Evolutionary conservation across 23 red algal genomes (phyloP), one percentile per base, ranked within the genome.

Genomic region (Chondrus crispus): DNA sequence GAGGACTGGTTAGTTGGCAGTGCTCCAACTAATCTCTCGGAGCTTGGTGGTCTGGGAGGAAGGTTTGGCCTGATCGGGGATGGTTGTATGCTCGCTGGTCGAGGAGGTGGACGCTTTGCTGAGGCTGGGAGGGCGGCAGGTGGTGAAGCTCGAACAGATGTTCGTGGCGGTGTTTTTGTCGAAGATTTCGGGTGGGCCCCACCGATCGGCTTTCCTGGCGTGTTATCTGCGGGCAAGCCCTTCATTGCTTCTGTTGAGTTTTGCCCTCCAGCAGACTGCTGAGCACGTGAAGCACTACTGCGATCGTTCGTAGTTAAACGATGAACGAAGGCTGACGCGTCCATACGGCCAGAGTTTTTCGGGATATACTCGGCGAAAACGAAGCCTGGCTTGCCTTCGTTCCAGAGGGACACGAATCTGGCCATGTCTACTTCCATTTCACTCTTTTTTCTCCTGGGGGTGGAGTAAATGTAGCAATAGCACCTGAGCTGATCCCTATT

Each of bases 381-480:
- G 52, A 85, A 95, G 30, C 58, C 88, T 20, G 53, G 60, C 68
- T 95, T 81, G 16, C 93, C 93, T 3, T 57, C 53, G 75, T 95
- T 82, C 87, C 87, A 95, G 30, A 74, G 78, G 43, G 84, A 84
- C 7, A 91, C 83, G 89, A 86, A 95, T 36, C 84, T 62, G 24
- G 84, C 93, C 93, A 95, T 88, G 41, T 95, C 93, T 29, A 53
- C 54, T 51, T 95, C 93, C 93, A 95, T 95, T 47, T 88, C 93
- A 16, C 62, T 88, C 45, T 95, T 95, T 49, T 95, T 88, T 72
- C 85, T 68, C 36, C 93, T 44, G 35, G 68, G 73, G 39, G 85
- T 88, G 24, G 63, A 75, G 35, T 95, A 95, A 41, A 87, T 79
- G 37, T 79, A 87, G 62, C 93, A 95, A 22, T 95, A 95, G 16